Base-by-base conservation (phyloP, 2,329 filamentous ascomycete genomes). In the Coniochaeta prunicola region DNA sequence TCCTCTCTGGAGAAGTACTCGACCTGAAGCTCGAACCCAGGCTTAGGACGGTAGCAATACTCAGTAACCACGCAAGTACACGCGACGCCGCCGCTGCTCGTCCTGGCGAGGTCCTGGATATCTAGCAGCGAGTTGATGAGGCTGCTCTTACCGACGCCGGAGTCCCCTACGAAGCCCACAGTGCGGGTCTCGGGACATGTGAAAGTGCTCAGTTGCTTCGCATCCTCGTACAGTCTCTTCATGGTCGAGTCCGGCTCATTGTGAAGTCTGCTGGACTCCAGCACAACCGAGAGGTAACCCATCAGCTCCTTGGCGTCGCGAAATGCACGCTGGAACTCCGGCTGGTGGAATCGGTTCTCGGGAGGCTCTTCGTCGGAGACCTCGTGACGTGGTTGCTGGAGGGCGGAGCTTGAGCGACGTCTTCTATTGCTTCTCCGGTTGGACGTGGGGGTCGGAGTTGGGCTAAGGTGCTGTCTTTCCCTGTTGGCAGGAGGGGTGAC, bases 61-160 rank as follows among this genome's bases (percentile, higher is more conserved):
- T 80, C 77, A 0, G 77, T 80, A 0, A 74, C 76, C 1, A 76
- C 76, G 38, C 76, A 80, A 0, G 78, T 80, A 57, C 78, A 80
- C 0, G 77, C 78, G 19, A 66, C 64, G 1, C 77, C 77, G 15
- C 68, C 72, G 58, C 70, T 74, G 61, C 76, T 78, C 77, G 74
- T 68, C 61, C 74, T 70, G 0, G 77, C 76, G 1, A 81, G 67
- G 0, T 65, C 68, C 1, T 62, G 56, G 0, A 56, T 67, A 56
- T 81, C 77, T 3, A 81, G 67, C 1, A 81, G 67, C 0, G 76
- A 79, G 62, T 80, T 81, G 17, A 81, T 67, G 3, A 80, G 64
- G 59, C 78, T 80, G 59, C 77, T 80, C 71, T 63, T 63, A 76
- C 76, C 75, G 34, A 73, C 76, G 3, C 78, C 78, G 13, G 77